A percentile compares a stretch with the other conserved stretches of the same genome.
Evolutionary conservation across 1,284 basidiomycete genomes (phyloP).

Genomic region (Tilletiopsis washingtonensis): DNA sequence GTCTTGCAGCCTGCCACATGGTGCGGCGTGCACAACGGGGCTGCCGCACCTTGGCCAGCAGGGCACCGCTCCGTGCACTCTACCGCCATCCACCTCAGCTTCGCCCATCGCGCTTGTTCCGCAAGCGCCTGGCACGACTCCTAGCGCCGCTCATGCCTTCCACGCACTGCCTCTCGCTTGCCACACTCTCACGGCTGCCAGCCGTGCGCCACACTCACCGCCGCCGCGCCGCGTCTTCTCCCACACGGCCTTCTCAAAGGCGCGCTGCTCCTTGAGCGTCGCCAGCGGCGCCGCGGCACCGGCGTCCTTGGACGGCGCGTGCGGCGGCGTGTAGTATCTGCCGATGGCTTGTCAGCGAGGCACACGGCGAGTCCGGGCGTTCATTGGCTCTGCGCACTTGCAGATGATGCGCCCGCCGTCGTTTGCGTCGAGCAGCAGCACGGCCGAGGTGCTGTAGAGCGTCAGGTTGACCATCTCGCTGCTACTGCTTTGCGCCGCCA

Average conservation of each 20-base stretch:
- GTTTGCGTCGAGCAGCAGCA: slow-evolving; percentile 76
- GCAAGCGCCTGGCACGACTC: no score
- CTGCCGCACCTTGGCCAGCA: no score
- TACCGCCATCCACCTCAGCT: no score
- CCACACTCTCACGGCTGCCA: not conserved
- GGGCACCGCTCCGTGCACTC: no score
- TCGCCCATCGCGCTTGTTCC: no score
- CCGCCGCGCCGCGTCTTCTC: slow-evolving; percentile 58
- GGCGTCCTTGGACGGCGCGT: slow-evolving; percentile 50
- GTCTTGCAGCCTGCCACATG: no score
- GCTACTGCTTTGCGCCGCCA: no score
- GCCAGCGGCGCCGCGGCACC: no score
- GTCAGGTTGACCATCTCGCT: slow-evolving; percentile 46
- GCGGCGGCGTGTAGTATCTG: no score
- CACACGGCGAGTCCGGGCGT: slow-evolving; percentile 26
- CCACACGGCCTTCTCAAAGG: slow-evolving; percentile 90
- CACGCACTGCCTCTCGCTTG: not conserved
- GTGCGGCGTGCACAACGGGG: no score
- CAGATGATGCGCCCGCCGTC: slow-evolving; percentile 90
- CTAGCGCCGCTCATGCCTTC: not conserved
- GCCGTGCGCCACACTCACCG: slow-evolving; percentile 5
- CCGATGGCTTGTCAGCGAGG: slow-evolving; percentile 1
- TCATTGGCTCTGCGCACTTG: slow-evolving; percentile 82
- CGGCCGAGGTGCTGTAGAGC: slow-evolving; percentile 48
- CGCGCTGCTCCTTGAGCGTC: slow-evolving; percentile 82